phyloP scores from a whole-genome alignment of 2,329 filamentous ascomycete species.

The Nothopassalora personata region DNA sequence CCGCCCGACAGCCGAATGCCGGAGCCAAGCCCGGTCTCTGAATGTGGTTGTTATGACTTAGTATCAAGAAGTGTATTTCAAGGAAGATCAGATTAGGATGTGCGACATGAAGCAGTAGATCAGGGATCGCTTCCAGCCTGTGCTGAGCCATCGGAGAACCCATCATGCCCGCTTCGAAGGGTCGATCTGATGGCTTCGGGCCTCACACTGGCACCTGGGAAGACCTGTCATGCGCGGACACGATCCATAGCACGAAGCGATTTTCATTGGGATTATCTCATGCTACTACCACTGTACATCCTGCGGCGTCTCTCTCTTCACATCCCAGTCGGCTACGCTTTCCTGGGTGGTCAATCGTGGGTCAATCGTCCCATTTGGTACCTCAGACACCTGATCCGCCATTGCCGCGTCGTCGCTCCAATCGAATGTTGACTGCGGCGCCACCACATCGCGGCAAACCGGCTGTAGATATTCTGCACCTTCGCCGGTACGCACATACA shows the following conservation, averaged over 20 bases:
- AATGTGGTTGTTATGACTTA: too few species aligned
- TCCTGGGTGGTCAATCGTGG: conserved; percentile 7
- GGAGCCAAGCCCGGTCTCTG: too few species aligned
- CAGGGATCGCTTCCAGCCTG: neutral
- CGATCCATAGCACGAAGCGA: too few species aligned
- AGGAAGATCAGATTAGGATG: too few species aligned
- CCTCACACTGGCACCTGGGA: too few species aligned
- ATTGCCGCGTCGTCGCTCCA: conserved; percentile 3
- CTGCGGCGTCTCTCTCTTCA: conserved; percentile 5
- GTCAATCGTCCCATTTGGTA: neutral
- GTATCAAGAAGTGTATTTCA: too few species aligned
- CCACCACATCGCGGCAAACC: conserved; percentile 30
- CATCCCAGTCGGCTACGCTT: conserved; percentile 11
- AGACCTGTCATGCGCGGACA: too few species aligned
- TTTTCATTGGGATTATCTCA: neutral
- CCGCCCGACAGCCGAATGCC: too few species aligned
- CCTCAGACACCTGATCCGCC: neutral
- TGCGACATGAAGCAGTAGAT: too few species aligned
- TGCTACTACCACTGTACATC: conserved; percentile 6
- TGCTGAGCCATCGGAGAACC: neutral
- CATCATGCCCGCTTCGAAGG: too few species aligned
- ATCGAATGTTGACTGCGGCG: neutral
- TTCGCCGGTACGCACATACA: conserved; percentile 68
- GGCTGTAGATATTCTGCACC: conserved; percentile 54
- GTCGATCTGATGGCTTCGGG: too few species aligned